These are phyloP conservation scores for Berberis thunbergii DNA, from an alignment of 164 flowering plant genomes.

Conservation along the genomic window DNA sequence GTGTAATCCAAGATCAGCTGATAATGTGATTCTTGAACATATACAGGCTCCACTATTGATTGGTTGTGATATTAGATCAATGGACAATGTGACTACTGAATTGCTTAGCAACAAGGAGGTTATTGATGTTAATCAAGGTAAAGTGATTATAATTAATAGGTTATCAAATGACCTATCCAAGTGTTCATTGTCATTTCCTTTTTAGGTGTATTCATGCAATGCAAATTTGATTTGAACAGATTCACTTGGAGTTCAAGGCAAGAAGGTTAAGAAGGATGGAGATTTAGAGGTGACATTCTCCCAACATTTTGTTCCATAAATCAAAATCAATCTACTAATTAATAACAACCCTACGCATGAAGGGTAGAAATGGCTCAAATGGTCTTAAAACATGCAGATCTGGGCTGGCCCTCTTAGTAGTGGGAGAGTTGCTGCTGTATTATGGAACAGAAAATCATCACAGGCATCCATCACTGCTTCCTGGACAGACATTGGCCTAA, in stretches of 20 bases:
- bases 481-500: slow-evolving; percentile 54
- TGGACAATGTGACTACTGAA: too few species aligned
- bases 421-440: slow-evolving; percentile 34
- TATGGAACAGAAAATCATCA: slow-evolving; percentile 60
- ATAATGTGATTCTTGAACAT: too few species aligned
- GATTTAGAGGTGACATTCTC: slow-evolving; percentile 45
- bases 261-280: slow-evolving; percentile 49
- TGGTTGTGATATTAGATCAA: too few species aligned
- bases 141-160: too few species aligned
- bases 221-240: slow-evolving; percentile 21
- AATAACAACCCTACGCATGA: too few species aligned
- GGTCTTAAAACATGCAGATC: slow-evolving; percentile 24
- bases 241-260: slow-evolving; percentile 70
- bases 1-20: too few species aligned
- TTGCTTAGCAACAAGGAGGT: too few species aligned
- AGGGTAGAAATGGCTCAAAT: neutral
- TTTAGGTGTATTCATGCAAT: neutral
- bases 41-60: too few species aligned
- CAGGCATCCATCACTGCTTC: slow-evolving; percentile 37
- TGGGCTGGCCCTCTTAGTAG: slow-evolving; percentile 64
- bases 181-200: neutral
- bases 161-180: too few species aligned
- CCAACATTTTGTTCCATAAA: neutral
- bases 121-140: too few species aligned
- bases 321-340: too few species aligned